A percentile compares a stretch with the other conserved stretches of the same genome.
These are phyloP conservation scores for Pseudocercospora vitis DNA, from an alignment of 2,329 filamentous ascomycete genomes.

Conservation along the genomic window DNA sequence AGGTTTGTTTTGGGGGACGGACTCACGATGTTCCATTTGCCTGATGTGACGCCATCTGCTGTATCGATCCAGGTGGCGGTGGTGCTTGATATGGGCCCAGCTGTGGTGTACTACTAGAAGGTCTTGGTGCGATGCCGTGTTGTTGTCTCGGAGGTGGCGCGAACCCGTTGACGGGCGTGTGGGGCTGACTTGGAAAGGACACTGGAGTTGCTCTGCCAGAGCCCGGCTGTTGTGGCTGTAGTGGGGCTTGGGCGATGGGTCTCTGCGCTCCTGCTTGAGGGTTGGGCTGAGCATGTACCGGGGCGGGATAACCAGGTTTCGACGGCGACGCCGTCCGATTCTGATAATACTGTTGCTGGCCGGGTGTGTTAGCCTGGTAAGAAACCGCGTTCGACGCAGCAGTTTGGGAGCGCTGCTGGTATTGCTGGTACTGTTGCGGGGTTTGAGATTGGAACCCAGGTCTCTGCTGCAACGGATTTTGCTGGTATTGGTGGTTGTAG, in stretches of 20 bases:
- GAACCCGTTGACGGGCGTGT: slow-evolving; percentile 35
- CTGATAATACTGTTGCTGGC: slow-evolving; percentile 22
- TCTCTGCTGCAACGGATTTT: slow-evolving; percentile 28
- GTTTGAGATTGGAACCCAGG: slow-evolving; percentile 21
- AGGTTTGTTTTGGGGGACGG: neutral
- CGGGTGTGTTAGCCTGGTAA: slow-evolving; percentile 29
- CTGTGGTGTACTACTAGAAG: slow-evolving; percentile 31
- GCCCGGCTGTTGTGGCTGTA: slow-evolving; percentile 19
- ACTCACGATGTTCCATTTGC: slow-evolving; percentile 27
- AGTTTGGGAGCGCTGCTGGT: slow-evolving; percentile 28
- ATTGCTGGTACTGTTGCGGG: slow-evolving; percentile 27
- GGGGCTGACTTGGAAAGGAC: slow-evolving; percentile 32
- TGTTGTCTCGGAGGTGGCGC: slow-evolving; percentile 16
- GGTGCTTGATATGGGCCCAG: slow-evolving; percentile 18
- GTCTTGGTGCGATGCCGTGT: slow-evolving; percentile 21
- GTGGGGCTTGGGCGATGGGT: slow-evolving; percentile 23
- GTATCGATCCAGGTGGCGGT: slow-evolving; percentile 5
- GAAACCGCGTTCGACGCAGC: slow-evolving; percentile 27
- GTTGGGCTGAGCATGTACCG: slow-evolving; percentile 14
- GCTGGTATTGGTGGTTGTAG: slow-evolving; percentile 28
- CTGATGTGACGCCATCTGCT: slow-evolving; percentile 11
- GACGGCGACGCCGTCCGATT: slow-evolving; percentile 33
- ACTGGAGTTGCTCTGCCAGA: slow-evolving; percentile 34
- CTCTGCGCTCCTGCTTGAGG: slow-evolving; percentile 19
- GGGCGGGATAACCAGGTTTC: slow-evolving; percentile 23